phyloP scores from a whole-genome alignment of 192 early-diverging fungal species.

The Umbelopsis vinacea region DNA sequence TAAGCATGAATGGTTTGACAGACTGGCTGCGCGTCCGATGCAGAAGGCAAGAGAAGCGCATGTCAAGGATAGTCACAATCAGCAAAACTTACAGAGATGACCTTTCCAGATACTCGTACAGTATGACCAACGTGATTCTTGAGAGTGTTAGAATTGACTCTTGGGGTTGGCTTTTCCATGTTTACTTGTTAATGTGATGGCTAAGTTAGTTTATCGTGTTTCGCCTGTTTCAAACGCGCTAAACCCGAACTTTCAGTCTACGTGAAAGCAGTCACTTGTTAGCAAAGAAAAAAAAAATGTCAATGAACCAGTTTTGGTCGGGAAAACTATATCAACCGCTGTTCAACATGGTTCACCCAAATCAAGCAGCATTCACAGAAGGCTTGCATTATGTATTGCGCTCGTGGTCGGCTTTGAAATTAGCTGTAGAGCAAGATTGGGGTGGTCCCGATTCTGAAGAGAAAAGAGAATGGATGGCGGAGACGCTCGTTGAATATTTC shows the following conservation, averaged over 20 bases:
- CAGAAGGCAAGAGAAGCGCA: too few relatives aligned
- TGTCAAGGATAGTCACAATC: not conserved
- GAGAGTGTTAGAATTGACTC: conserved; percentile 34
- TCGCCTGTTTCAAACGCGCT: not conserved
- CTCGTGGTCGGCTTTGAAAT: conserved; percentile 72
- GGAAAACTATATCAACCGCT: not conserved
- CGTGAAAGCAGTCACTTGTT: not conserved
- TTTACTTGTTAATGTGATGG: not conserved
- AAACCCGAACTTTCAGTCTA: not conserved
- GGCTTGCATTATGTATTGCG: conserved; percentile 65
- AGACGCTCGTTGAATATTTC: conserved; percentile 68
- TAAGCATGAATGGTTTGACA: not conserved
- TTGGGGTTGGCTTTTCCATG: conserved; percentile 43
- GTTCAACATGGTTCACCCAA: conserved; percentile 43
- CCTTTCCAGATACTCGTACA: conserved; percentile 34
- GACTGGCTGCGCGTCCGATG: not conserved
- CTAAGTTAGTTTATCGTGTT: not conserved
- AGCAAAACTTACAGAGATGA: conserved; percentile 31
- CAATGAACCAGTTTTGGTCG: not conserved
- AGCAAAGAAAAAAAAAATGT: not conserved
- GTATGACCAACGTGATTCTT: conserved; percentile 36
- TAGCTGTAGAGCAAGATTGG: conserved; percentile 75
- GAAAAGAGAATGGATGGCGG: conserved; percentile 73
- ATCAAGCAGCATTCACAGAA: conserved; percentile 59
- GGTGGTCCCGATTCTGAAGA: conserved; percentile 66